Percentiles rank a stretch among this genome's conserved stretches.
Conservation (phyloP, 768 basidiomycete genomes). For the Bullera alba region DNA sequence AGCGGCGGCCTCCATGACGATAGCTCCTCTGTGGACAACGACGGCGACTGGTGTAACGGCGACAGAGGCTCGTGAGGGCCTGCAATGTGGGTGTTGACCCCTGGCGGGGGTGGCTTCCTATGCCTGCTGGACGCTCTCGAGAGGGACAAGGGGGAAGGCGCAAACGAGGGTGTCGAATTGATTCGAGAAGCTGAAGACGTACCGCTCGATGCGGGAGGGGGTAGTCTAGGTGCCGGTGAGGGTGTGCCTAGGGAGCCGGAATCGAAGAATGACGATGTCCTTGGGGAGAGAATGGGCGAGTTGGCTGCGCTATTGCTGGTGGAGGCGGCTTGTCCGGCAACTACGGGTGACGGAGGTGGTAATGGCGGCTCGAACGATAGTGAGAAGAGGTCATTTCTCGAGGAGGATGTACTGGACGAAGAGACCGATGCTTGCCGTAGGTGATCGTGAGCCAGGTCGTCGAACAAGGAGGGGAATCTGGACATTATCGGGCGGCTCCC, state of each 20-base stretch:
- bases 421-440: no score
- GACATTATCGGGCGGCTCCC: no score
- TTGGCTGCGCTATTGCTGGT: no score
- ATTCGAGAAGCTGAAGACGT: not conserved
- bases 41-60: conserved; percentile 33
- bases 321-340: no score
- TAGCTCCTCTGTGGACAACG: conserved; percentile 9
- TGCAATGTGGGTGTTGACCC: not conserved
- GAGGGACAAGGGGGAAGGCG: conserved; percentile 23
- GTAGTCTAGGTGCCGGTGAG: not conserved
- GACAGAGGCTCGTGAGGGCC: conserved; percentile 22
- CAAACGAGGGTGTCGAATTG: conserved; percentile 1
- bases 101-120: not conserved
- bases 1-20: conserved; percentile 27
- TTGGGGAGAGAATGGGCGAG: no score
- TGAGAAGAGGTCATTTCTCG: no score
- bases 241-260: not conserved
- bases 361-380: no score
- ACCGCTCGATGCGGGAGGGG: not conserved
- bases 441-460: no score
- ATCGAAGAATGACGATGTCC: conserved; percentile 9
- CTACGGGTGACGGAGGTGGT: no score
- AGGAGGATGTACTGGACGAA: no score
- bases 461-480: no score
- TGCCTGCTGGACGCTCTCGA: conserved; percentile 15